Evolutionary conservation across 345 rosid species (phyloP), one percentile per base, ranked within the genome.

Genomic region (Syzygium jambos): DNA sequence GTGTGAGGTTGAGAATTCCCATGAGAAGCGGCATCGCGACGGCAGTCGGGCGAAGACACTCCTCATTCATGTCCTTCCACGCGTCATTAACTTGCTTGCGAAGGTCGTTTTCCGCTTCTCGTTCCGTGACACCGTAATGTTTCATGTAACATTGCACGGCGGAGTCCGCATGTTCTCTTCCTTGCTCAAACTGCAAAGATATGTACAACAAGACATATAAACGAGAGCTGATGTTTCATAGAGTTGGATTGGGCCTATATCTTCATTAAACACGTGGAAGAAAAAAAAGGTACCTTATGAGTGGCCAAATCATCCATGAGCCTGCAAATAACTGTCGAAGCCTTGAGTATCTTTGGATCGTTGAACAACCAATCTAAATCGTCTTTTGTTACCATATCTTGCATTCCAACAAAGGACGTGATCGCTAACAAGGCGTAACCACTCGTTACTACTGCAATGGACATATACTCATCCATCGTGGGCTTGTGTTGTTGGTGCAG

Each of bases 1-100:
- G 88, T 7, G 89, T 52, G 13, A 93, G 78, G 57, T 93, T 90
- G 57, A 91, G 57, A 19, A 88, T 56, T 17, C 43, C 80, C 9
- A 7, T 17, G 6, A 91, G 89, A 9, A 93, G 84, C 12, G 90
- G 89, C 87, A 63, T 65, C 0, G 91, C 89, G 2, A 90, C 84
- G 0, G 85, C 7, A 3, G 88, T 89, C 51, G 89, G 91, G 16
- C 11, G 25, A 9, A 92, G 54, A 22, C 78, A 86, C 54, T 86
- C 94, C 49, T 88, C 90, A 25, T 92, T 92, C 11, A 92, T 30
- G 38, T 92, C 93, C 59, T 89, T 91, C 93, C 93, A 91, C 1
- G 91, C 92, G 85, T 56, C 17, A 22, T 17, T 7, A 15, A 91
- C 57, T 80, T 30, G 86, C n/a, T 61, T 88, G 3, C 25, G 29